phyloP scores from a whole-genome alignment of 1,139 yeast genomes.

The Spencermartinsiella ligniputridi region DNA sequence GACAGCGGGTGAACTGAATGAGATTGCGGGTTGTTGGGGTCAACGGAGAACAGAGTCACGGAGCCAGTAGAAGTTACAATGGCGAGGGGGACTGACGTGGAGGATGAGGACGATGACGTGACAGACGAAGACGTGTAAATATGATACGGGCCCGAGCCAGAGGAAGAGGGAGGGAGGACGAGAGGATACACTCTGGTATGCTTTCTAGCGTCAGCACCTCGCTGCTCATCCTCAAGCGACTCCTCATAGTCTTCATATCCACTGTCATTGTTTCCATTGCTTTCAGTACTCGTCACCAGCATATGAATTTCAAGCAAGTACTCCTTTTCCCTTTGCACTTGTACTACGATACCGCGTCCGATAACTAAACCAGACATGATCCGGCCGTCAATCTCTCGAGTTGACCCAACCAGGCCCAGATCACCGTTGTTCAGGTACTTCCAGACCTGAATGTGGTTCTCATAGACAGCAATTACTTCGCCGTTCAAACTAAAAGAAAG shows the following conservation, averaged over 20 bases:
- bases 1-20: neutral
- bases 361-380: slow-evolving; percentile 13
- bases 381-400: slow-evolving; percentile 21
- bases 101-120: too few relatives aligned
- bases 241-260: neutral
- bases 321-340: slow-evolving; percentile 16
- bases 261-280: neutral
- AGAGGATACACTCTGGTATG: neutral
- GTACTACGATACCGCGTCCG: slow-evolving; percentile 16
- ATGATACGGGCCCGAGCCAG: slow-evolving; percentile 26
- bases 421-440: slow-evolving; percentile 18
- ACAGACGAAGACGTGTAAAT: slow-evolving; percentile 9
- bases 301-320: slow-evolving; percentile 20
- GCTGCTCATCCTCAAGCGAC: neutral
- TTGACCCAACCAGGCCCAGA: slow-evolving; percentile 20
- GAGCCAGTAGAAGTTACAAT: slow-evolving; percentile 8
- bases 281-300: neutral
- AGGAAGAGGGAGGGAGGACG: slow-evolving; percentile 25
- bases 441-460: slow-evolving; percentile 24
- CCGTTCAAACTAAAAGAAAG: slow-evolving; percentile 16
- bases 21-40: neutral
- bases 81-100: slow-evolving; percentile 5
- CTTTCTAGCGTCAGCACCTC: neutral
- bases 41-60: slow-evolving; percentile 1
- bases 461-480: slow-evolving; percentile 18